phyloP scores from a whole-genome alignment of 1,139 yeast species.

The Protomyces gravidus region DNA sequence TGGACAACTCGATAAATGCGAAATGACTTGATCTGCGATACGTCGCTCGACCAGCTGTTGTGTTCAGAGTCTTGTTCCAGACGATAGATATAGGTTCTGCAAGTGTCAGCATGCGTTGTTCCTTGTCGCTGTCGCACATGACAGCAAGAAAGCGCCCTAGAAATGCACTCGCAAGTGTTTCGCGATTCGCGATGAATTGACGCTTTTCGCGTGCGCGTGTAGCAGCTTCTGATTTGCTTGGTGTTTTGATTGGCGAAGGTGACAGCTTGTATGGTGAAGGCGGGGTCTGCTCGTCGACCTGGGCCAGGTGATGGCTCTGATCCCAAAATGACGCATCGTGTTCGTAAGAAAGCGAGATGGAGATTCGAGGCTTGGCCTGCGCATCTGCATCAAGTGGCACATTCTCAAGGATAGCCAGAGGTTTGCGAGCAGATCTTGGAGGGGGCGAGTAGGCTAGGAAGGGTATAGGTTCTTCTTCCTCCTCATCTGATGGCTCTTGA shows the following conservation, averaged over 20 bases:
- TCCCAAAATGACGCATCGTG: conserved; percentile 14
- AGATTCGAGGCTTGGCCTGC: not conserved
- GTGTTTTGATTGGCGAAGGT: not conserved
- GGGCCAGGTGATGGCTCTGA: not conserved
- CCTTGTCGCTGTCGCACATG: not conserved
- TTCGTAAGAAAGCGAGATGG: conserved; percentile 11
- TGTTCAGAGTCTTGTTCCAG: conserved; percentile 15
- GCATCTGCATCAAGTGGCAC: no score
- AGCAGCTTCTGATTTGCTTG: not conserved
- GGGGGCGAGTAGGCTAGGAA: conserved; percentile 12
- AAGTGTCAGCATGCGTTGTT: not conserved
- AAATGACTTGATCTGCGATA: not conserved
- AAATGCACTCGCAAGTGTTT: not conserved
- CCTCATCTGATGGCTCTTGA: no score
- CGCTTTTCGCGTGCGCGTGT: not conserved
- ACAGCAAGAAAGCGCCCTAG: not conserved
- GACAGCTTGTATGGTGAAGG: not conserved
- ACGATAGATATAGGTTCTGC: conserved; percentile 1
- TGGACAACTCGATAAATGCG: conserved; percentile 29
- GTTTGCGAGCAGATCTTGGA: not conserved
- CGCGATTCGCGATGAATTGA: not conserved
- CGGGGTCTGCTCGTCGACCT: not conserved
- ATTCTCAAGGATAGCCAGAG: conserved; percentile 1
- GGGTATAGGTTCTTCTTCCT: not conserved
- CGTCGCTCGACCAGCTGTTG: conserved; percentile 25